These are phyloP conservation scores for Umbelopsis sp. DNA, from an alignment of 192 early-diverging fungal species.

Conservation along the genomic window DNA sequence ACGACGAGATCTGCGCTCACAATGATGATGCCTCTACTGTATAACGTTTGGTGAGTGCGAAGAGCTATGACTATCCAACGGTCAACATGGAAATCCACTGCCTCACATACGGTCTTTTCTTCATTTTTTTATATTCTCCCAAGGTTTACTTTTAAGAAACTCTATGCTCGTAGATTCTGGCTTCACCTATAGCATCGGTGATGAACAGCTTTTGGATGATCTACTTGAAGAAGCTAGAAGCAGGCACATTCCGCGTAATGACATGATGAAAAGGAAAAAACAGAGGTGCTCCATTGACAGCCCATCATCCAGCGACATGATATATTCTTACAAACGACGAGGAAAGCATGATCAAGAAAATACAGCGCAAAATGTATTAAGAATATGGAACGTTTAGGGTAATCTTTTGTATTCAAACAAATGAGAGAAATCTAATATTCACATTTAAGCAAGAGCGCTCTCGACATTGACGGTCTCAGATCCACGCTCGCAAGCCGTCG, in stretches of 20 bases:
- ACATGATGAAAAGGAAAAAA: slow-evolving; percentile 5
- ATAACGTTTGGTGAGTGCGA: slow-evolving; percentile 6
- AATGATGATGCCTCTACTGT: slow-evolving; percentile 8
- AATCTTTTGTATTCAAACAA: background rate
- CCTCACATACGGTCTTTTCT: slow-evolving; percentile 9
- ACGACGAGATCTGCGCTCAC: slow-evolving; percentile 5
- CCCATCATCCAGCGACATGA: slow-evolving; percentile 5
- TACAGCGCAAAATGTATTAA: slow-evolving; percentile 1
- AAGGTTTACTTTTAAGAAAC: slow-evolving; percentile 2
- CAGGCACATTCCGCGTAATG: background rate
- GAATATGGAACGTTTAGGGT: slow-evolving; percentile 6
- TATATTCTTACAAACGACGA: slow-evolving; percentile 10
- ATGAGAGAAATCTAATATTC: slow-evolving; percentile 1
- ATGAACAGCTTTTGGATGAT: slow-evolving; percentile 9
- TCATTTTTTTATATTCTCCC: slow-evolving; percentile 5
- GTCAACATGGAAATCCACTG: slow-evolving; percentile 12
- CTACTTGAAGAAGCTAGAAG: slow-evolving; percentile 7
- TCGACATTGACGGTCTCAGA: slow-evolving; percentile 6
- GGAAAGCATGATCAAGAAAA: slow-evolving; percentile 11
- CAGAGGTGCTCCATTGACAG: background rate
- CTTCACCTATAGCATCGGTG: slow-evolving; percentile 16
- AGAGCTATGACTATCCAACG: slow-evolving; percentile 15
- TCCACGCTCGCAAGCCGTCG: slow-evolving; percentile 13
- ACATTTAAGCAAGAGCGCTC: background rate
- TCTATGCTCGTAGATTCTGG: slow-evolving; percentile 14